Percentiles rank a stretch among this genome's conserved stretches.
Evolutionary conservation across 2,329 filamentous ascomycete species (phyloP).

Genomic region (Lasiodiplodia theobromae): DNA sequence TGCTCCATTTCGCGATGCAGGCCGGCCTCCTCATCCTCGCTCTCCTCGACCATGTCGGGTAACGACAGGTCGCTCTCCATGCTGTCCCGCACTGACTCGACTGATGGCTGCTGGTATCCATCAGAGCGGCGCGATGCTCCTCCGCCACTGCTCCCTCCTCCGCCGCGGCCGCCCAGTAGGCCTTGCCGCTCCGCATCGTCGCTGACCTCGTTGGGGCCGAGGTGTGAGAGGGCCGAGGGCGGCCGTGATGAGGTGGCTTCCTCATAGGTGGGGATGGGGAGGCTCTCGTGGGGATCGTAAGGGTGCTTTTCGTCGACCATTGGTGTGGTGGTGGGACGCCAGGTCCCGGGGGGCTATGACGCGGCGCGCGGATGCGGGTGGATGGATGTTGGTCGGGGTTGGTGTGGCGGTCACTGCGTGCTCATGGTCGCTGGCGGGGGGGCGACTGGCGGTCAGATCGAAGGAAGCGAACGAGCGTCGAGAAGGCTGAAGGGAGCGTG

Average conservation of each 20-base stretch:
- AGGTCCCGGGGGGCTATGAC: conserved; percentile 33
- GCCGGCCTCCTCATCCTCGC: conserved; percentile 58
- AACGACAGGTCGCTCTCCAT: conserved; percentile 60
- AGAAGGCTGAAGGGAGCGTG: conserved; percentile 15
- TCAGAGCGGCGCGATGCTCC: conserved; percentile 42
- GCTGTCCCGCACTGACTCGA: conserved; percentile 76
- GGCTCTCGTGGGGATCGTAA: conserved; percentile 55
- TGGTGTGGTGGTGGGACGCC: conserved; percentile 32
- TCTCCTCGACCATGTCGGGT: conserved; percentile 60
- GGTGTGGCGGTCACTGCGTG: conserved; percentile 21
- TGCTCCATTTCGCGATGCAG: conserved; percentile 85
- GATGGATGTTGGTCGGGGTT: neutral
- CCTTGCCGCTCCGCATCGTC: conserved; percentile 80
- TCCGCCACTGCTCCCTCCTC: conserved; percentile 23
- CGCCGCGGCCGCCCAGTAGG: conserved; percentile 61
- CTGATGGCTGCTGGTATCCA: conserved; percentile 72
- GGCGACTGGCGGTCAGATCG: neutral
- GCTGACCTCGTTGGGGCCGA: conserved; percentile 66
- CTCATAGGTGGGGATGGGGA: conserved; percentile 84
- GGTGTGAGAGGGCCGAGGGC: conserved; percentile 52
- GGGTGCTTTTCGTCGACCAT: conserved; percentile 51
- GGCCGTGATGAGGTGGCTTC: conserved; percentile 73
- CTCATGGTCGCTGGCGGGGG: conserved; percentile 29
- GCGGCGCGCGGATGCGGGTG: conserved; percentile 17
- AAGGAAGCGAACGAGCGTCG: conserved; percentile 17